Conservation (phyloP, 768 basidiomycete genomes). For the Mycena maculata region DNA sequence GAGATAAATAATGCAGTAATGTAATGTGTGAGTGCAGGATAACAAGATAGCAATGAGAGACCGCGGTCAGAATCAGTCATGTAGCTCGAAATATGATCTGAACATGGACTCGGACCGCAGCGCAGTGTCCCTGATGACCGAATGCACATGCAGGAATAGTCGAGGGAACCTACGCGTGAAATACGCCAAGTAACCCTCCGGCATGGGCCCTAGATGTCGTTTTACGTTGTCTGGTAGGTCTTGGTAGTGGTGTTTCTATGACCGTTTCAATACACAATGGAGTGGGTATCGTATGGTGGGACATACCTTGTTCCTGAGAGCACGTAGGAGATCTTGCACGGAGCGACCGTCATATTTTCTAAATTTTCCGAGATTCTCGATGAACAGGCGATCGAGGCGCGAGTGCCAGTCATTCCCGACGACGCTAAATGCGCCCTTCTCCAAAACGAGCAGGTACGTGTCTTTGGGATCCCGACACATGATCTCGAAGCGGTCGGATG, state of each 20-base stretch:
- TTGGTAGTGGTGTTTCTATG: constrained; percentile 96
- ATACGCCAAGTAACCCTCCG: constrained; percentile 91
- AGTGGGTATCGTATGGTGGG: neutral
- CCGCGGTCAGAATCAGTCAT: constrained; percentile 46
- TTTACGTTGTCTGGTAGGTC: constrained; percentile 94
- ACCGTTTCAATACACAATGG: no score
- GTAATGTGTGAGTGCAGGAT: constrained; percentile 24
- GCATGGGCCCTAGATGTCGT: constrained; percentile 89
- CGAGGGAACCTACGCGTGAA: constrained; percentile 94
- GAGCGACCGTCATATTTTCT: constrained; percentile 94
- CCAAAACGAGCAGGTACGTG: constrained; percentile 76
- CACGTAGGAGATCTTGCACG: constrained; percentile 92
- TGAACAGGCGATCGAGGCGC: constrained; percentile 87
- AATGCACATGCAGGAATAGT: constrained; percentile 92
- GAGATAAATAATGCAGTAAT: constrained; percentile 31
- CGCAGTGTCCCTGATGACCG: constrained; percentile 79
- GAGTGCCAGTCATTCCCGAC: constrained; percentile 94
- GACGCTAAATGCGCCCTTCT: constrained; percentile 73
- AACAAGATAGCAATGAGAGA: constrained; percentile 23
- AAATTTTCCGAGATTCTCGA: constrained; percentile 96
- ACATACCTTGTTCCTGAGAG: constrained; percentile 93
- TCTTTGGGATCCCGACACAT: constrained; percentile 95
- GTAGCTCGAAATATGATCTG: constrained; percentile 85
- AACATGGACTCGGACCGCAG: constrained; percentile 91
- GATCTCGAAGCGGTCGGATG: constrained; percentile 97